Evolutionary conservation across 129 eudicot genomes (phyloP).

Genomic region (Deinandra increscens): DNA sequence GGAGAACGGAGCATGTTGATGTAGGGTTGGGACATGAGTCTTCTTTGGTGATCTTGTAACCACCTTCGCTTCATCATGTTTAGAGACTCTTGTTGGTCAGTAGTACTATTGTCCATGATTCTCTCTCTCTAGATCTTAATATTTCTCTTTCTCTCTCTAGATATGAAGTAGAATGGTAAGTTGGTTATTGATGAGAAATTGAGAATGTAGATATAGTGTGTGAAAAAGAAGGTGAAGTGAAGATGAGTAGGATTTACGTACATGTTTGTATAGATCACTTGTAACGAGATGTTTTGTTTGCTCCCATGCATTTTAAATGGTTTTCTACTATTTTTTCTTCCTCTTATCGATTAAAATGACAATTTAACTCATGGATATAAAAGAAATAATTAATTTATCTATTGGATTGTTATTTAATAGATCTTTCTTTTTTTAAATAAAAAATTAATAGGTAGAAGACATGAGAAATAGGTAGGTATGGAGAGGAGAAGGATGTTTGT

Average conservation of each 20-base stretch:
- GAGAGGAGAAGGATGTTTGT: slow-evolving; percentile 62
- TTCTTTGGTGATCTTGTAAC: slow-evolving; percentile 37
- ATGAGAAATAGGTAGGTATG: slow-evolving; percentile 28
- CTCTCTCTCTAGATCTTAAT: slow-evolving; percentile 22
- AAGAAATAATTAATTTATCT: neutral
- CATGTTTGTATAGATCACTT: slow-evolving; percentile 31
- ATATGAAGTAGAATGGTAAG: slow-evolving; percentile 20
- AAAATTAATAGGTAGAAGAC: neutral
- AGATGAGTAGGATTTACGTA: slow-evolving; percentile 38
- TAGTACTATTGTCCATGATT: slow-evolving; percentile 31
- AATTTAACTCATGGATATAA: too few relatives aligned
- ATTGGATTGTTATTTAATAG: neutral
- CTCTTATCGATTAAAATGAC: too few relatives aligned
- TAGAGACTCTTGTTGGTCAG: slow-evolving; percentile 39
- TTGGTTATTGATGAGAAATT: slow-evolving; percentile 11
- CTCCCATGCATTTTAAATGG: too few relatives aligned
- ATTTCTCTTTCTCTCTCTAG: slow-evolving; percentile 10
- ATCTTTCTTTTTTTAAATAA: neutral
- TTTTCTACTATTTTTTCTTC: too few relatives aligned
- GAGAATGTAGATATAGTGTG: slow-evolving; percentile 12
- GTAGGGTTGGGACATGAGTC: slow-evolving; percentile 36
- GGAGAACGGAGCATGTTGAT: slow-evolving; percentile 22
- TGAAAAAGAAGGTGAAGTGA: slow-evolving; percentile 24
- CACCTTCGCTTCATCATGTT: slow-evolving; percentile 38
- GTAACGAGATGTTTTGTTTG: neutral